A percentile compares a stretch with the other conserved stretches of the same genome.
phyloP scores from a whole-genome alignment of 1,139 yeast genomes.

The Nakaseomyces bracarensis region DNA sequence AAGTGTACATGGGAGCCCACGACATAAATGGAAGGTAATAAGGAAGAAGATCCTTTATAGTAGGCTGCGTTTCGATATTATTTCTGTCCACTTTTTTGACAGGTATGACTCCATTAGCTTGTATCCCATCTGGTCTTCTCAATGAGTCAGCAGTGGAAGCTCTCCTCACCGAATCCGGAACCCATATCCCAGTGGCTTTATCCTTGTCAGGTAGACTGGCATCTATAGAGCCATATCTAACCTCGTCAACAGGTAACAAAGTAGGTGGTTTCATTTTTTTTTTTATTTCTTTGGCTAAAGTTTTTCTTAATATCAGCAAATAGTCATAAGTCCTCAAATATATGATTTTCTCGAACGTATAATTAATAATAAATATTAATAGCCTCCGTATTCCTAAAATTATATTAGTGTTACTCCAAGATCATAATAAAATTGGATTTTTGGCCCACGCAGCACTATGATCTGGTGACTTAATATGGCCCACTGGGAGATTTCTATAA shows the following conservation, averaged over 20 bases:
- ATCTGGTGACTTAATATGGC: too few species aligned
- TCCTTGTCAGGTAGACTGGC: background rate
- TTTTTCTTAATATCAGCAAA: background rate
- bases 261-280: background rate
- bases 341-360: background rate
- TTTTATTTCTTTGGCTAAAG: background rate
- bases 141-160: background rate
- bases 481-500: too few species aligned
- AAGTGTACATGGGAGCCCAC: conserved; percentile 64
- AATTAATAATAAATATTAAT: too few species aligned
- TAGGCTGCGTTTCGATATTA: background rate
- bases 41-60: conserved; percentile 32
- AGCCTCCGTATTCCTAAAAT: too few species aligned
- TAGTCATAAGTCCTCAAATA: background rate
- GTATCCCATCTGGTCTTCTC: background rate
- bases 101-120: background rate
- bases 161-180: background rate
- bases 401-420: too few species aligned
- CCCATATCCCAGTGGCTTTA: background rate
- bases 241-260: background rate
- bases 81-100: background rate
- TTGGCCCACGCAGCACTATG: too few species aligned
- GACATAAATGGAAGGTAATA: conserved; percentile 76
- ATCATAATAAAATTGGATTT: too few species aligned
- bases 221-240: conserved; percentile 1